phyloP scores from a whole-genome alignment of 345 rosid genomes.

The Abelmoschus esculentus region DNA sequence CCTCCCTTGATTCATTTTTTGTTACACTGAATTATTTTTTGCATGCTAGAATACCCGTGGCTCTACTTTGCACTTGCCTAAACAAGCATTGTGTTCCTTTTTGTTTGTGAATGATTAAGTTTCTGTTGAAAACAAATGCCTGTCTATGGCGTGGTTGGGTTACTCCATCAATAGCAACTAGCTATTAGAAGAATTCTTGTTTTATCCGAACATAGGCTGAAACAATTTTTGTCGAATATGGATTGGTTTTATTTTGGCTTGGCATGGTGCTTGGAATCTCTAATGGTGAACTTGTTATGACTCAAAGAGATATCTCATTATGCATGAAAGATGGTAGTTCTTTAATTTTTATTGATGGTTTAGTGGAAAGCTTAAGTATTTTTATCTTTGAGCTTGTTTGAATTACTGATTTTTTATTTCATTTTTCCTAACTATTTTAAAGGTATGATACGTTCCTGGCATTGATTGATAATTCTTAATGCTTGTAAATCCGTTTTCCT shows the following conservation, averaged over 20 bases:
- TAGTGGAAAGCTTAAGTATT: neutral
- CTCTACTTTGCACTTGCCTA: neutral
- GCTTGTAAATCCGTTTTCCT: neutral
- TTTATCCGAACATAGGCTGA: neutral
- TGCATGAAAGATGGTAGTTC: neutral
- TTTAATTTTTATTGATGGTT: neutral
- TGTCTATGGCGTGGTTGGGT: neutral
- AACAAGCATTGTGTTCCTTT: neutral
- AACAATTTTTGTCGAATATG: neutral
- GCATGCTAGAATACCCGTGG: neutral
- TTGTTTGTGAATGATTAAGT: neutral
- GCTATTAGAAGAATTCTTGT: neutral
- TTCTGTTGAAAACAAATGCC: neutral
- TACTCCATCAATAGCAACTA: neutral
- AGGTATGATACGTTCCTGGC: neutral
- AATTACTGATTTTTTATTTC: neutral
- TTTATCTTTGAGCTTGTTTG: neutral
- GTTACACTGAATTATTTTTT: neutral
- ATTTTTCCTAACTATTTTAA: neutral
- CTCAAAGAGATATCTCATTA: neutral
- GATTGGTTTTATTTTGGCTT: neutral
- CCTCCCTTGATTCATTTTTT: neutral
- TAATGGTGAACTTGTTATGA: neutral
- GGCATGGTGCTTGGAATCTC: neutral
- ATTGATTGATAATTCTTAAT: neutral